Base-by-base conservation (phyloP, 2,329 filamentous ascomycete species). In the Gliomastix tumulicola region DNA sequence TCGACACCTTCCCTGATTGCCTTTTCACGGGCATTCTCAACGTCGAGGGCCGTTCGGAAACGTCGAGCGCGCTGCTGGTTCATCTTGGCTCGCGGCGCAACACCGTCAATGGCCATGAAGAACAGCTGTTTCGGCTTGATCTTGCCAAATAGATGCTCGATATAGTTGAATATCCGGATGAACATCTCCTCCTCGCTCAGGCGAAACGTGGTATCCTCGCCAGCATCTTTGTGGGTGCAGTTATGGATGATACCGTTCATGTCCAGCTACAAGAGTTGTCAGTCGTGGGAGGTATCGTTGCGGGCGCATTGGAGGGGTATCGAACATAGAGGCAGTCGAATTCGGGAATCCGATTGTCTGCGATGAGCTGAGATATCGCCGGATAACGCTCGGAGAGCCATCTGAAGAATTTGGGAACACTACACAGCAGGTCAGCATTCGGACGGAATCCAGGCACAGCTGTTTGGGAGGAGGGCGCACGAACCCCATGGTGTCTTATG, bases 201-300 rank as follows among this genome's bases (percentile, higher is more conserved):
- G 38, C 92, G 88, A 54, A 94, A 94, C 2, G 87, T 88, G 5
- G 88, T 80, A 56, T 90, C 89, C 55, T 94, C 89, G 37, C 63
- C 64, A 18, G 87, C 83, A 64, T 98, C 90, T 55, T 92, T 95
- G 66, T 98, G 92, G 39, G 92, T 98, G 62, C 92, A 98, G 62
- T 98, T 98, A 65, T 98, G 90, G 54, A 98, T 98, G 60, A 98
- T 98, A 48, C 92, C 92, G 64, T 98, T 98, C 92, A 98, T 98
- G 55, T 94, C 87, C 50, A 94, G 72, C 79, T 83, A 57, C 19
- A 37, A 27, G 41, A 22, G 36, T 38, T 21, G 34, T 49, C 49
- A 49, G 55, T 40, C 25, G 10, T 28, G 25, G 13, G 68, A 65
- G 30, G 66, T 54, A 48, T 54, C 37, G 51, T 37, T 21, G 46